These are phyloP conservation scores for Pharus latifolius DNA, from an alignment of 176 grass and related monocot genomes.

Conservation along the genomic window DNA sequence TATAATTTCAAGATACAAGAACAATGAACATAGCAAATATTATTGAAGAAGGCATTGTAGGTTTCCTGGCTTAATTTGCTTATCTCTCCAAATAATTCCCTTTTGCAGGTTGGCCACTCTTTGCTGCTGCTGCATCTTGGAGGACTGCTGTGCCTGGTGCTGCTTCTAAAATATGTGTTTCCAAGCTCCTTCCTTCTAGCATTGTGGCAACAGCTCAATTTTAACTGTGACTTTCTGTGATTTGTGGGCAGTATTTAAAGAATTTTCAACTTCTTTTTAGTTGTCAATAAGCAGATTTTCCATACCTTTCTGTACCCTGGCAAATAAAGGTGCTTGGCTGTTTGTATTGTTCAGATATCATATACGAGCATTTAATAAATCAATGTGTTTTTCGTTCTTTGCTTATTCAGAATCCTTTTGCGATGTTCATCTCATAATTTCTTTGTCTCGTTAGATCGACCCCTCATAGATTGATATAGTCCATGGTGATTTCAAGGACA, in stretches of 20 bases:
- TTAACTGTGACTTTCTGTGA: neutral
- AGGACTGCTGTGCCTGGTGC: slow-evolving; percentile 37
- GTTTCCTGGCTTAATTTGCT: neutral
- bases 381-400: too few relatives aligned
- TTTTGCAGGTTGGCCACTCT: slow-evolving; percentile 37
- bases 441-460: too few relatives aligned
- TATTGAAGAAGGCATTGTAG: neutral
- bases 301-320: neutral
- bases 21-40: too few relatives aligned
- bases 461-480: too few relatives aligned
- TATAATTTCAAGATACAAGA: too few relatives aligned
- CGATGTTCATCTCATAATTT: too few relatives aligned
- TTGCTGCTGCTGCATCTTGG: slow-evolving; percentile 54
- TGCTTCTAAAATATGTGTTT: slow-evolving; percentile 21
- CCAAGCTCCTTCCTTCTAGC: neutral
- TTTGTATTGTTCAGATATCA: neutral
- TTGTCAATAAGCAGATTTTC: neutral
- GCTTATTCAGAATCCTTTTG: too few relatives aligned
- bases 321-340: slow-evolving; percentile 7
- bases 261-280: neutral
- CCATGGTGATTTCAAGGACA: too few relatives aligned
- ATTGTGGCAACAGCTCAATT: neutral
- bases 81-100: neutral
- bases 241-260: neutral
- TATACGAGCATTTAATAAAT: too few relatives aligned